These are phyloP conservation scores for Tuber melanosporum DNA, from an alignment of 495 filamentous ascomycete species.

Conservation along the genomic window DNA sequence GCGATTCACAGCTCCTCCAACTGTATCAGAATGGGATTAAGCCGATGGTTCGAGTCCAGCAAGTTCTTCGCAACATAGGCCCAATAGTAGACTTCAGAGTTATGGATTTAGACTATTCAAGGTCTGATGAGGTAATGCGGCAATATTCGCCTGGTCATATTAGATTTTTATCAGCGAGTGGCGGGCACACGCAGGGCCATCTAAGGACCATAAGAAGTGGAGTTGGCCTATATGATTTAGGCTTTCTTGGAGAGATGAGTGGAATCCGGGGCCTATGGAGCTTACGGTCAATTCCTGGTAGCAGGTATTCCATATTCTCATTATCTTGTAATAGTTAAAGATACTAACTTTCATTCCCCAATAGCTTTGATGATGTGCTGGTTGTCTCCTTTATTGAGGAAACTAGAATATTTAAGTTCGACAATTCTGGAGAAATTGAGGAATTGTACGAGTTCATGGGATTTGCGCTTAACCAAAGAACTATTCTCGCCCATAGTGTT, in stretches of 20 bases:
- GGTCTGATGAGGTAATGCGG: slow-evolving; percentile 54
- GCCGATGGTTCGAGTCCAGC: slow-evolving; percentile 57
- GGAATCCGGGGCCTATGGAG: slow-evolving; percentile 66
- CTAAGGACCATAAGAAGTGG: slow-evolving; percentile 84
- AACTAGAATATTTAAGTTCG: slow-evolving; percentile 76
- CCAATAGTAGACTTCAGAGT: slow-evolving; percentile 89
- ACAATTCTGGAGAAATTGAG: slow-evolving; percentile 68
- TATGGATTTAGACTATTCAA: slow-evolving; percentile 86
- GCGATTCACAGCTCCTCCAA: slow-evolving; percentile 77
- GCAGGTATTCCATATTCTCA: slow-evolving; percentile 13
- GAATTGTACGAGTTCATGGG: slow-evolving; percentile 70
- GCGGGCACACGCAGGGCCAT: slow-evolving; percentile 77
- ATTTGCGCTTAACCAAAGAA: slow-evolving; percentile 61
- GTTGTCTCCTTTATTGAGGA: slow-evolving; percentile 76
- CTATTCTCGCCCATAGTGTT: slow-evolving; percentile 64
- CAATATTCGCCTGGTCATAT: slow-evolving; percentile 79
- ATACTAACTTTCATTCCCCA: slow-evolving; percentile 35
- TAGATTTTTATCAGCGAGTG: slow-evolving; percentile 84
- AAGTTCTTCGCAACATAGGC: slow-evolving; percentile 76
- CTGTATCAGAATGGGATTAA: slow-evolving; percentile 48
- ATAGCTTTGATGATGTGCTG: slow-evolving; percentile 57
- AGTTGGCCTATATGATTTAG: slow-evolving; percentile 85
- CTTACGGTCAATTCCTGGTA: slow-evolving; percentile 41
- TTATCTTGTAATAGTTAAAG: slow-evolving; percentile 40
- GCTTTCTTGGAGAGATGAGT: slow-evolving; percentile 70